Percentiles rank a stretch among this genome's conserved stretches.
Conservation (phyloP, 768 basidiomycete species). For the Holtermanniella nyarrowii region DNA sequence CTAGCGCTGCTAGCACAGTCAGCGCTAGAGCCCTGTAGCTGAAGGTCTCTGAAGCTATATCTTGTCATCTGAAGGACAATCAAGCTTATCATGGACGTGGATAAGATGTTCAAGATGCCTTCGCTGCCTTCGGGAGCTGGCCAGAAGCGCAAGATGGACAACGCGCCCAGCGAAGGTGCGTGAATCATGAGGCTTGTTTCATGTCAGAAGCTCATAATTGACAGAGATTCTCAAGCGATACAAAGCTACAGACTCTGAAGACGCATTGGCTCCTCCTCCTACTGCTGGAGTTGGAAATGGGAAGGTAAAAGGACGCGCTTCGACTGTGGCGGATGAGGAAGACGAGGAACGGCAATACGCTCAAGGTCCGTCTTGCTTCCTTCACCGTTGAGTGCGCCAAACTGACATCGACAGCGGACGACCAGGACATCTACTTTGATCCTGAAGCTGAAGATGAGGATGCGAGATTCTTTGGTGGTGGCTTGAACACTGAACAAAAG, state of each 20-base stretch:
- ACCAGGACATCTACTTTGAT: conserved; percentile 44
- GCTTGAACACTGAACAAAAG: conserved; percentile 83
- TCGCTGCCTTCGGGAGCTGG: conserved; percentile 21
- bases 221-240: conserved; percentile 30
- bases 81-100: conserved; percentile 24
- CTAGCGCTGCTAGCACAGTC: too few species aligned
- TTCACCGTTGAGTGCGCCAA: conserved; percentile 56
- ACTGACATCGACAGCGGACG: conserved; percentile 80
- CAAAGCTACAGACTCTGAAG: conserved; percentile 9
- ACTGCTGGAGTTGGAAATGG: not conserved
- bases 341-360: conserved; percentile 46
- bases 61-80: too few species aligned
- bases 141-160: conserved; percentile 28
- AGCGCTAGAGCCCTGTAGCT: too few species aligned
- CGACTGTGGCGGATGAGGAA: conserved; percentile 51
- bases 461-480: conserved; percentile 87
- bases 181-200: not conserved
- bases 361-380: conserved; percentile 32
- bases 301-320: conserved; percentile 21
- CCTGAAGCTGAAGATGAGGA: conserved; percentile 54
- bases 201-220: not conserved
- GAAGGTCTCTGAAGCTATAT: too few species aligned
- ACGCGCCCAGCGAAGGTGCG: conserved; percentile 24
- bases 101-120: conserved; percentile 38
- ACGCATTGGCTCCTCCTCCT: conserved; percentile 1